Conservation (phyloP, 2,329 filamentous ascomycete species). For the Alternaria arbusti region DNA sequence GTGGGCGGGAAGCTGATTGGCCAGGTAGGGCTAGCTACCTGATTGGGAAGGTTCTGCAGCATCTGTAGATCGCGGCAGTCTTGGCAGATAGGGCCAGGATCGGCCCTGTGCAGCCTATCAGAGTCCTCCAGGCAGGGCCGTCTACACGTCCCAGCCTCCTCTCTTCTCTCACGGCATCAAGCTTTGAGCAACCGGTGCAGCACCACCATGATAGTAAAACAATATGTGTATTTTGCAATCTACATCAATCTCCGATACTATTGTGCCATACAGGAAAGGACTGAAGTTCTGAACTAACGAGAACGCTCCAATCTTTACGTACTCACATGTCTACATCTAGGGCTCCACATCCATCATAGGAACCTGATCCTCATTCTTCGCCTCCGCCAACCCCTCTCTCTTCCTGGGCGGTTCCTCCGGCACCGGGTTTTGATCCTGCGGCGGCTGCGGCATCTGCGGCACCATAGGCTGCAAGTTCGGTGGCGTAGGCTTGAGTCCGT, state of each 20-base stretch:
- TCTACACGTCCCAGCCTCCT: background rate
- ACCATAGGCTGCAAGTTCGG: conserved; percentile 8
- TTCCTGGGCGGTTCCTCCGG: background rate
- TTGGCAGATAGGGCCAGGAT: background rate
- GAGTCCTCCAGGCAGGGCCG: background rate
- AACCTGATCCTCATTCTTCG: background rate
- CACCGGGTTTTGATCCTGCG: background rate
- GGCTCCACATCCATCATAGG: conserved; percentile 1
- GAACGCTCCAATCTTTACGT: background rate
- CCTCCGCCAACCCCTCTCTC: background rate
- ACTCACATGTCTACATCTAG: background rate
- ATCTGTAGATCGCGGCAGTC: background rate
- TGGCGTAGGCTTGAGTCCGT: conserved; percentile 15
- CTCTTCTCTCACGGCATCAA: background rate
- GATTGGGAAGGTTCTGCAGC: background rate
- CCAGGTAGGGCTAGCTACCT: background rate
- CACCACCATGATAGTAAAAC: background rate
- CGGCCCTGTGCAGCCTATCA: background rate
- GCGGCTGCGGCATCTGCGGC: background rate
- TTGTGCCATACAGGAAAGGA: background rate
- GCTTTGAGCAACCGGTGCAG: background rate
- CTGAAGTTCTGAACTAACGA: background rate
- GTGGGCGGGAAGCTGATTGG: background rate
- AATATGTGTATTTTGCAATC: background rate
- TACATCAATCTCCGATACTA: background rate